Evolutionary conservation across 73 alveolate species (phyloP).

Genomic region (Paramecium tetraurelia): DNA sequence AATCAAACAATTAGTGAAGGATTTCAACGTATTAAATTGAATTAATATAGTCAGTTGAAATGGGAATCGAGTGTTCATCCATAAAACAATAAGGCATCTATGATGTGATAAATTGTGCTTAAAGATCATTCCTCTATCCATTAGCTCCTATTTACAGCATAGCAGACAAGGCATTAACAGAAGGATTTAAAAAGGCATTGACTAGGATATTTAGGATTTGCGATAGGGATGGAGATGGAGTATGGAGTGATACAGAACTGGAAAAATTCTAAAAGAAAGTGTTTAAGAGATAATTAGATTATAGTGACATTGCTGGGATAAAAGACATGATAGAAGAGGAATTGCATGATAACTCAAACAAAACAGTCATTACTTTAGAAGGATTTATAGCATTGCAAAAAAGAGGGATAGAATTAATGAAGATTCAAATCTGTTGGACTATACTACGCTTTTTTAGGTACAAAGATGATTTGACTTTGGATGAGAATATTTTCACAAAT

Average conservation of each 20-base stretch:
- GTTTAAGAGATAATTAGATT: conserved; percentile 22
- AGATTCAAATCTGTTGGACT: conserved; percentile 61
- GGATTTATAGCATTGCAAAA: conserved; percentile 57
- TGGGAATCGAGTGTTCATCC: conserved; percentile 62
- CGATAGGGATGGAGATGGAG: conserved; percentile 53
- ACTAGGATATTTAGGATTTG: conserved; percentile 59
- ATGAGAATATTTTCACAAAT: conserved; percentile 31
- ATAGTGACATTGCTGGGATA: conserved; percentile 54
- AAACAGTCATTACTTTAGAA: conserved; percentile 35
- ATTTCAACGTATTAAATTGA: not conserved
- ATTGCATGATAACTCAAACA: not conserved
- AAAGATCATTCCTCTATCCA: conserved; percentile 57
- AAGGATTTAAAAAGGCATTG: conserved; percentile 50
- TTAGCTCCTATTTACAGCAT: conserved; percentile 53
- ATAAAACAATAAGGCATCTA: not conserved
- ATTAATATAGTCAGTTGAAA: conserved; percentile 42
- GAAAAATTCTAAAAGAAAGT: conserved; percentile 49
- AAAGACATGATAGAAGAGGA: conserved; percentile 55
- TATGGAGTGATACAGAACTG: conserved; percentile 59
- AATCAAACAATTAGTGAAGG: conserved; percentile 12
- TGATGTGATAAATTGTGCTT: conserved; percentile 64
- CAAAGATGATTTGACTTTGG: conserved; percentile 48
- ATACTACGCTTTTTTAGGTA: conserved; percentile 46
- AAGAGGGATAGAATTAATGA: conserved; percentile 56
- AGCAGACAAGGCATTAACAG: conserved; percentile 19